Evolutionary conservation across 129 eudicot genomes (phyloP).

Genomic region (Gnaphalium uliginosum): DNA sequence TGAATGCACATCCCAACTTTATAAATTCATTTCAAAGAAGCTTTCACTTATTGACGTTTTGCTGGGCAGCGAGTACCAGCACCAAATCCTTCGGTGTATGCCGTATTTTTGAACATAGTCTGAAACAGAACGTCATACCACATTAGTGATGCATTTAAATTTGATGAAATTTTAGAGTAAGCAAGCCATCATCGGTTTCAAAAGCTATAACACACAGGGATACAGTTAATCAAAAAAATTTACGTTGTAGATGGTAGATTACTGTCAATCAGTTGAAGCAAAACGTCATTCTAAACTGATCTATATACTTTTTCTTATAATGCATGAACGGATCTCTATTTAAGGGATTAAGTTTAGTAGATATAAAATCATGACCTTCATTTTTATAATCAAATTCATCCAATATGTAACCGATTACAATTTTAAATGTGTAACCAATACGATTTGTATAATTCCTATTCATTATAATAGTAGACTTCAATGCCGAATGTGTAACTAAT

Average conservation of each 20-base stretch:
- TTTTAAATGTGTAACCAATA: too few relatives aligned
- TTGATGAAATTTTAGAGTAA: not conserved
- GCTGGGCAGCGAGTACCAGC: slow-evolving; percentile 60
- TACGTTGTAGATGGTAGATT: slow-evolving; percentile 7
- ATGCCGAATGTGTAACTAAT: too few relatives aligned
- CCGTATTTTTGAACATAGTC: slow-evolving; percentile 72
- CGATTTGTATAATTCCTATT: too few relatives aligned
- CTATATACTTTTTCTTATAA: not conserved
- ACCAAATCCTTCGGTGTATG: slow-evolving; percentile 79
- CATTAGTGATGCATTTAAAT: not conserved
- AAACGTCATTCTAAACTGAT: not conserved
- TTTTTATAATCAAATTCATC: too few relatives aligned
- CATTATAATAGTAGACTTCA: too few relatives aligned
- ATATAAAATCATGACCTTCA: too few relatives aligned
- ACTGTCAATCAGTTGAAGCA: not conserved
- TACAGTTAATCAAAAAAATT: not conserved
- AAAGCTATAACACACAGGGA: not conserved
- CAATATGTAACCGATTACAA: too few relatives aligned
- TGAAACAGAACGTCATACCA: slow-evolving; percentile 35
- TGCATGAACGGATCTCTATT: too few relatives aligned
- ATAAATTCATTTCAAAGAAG: not conserved
- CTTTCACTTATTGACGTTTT: slow-evolving; percentile 40
- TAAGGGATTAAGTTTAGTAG: too few relatives aligned
- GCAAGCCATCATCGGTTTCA: not conserved
- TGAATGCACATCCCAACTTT: not conserved